A percentile compares a stretch with the other conserved stretches of the same genome.
phyloP scores from a whole-genome alignment of 345 rosid genomes.

The Linum trigynum region DNA sequence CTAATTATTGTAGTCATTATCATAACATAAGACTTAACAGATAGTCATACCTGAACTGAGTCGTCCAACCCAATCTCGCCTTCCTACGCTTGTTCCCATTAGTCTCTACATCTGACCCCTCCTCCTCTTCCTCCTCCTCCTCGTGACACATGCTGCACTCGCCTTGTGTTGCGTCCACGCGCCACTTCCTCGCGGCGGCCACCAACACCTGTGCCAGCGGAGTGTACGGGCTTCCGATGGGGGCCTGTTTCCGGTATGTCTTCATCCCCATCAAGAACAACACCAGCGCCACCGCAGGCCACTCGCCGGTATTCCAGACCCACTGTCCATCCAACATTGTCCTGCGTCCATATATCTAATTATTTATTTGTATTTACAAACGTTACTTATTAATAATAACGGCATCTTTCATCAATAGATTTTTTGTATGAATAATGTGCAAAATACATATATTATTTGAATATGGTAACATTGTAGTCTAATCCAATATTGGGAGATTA shows the following conservation, averaged over 20 bases:
- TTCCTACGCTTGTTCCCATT: neutral
- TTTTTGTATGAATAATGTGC: too few species aligned
- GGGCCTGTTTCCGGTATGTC: conserved; percentile 42
- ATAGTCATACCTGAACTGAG: conserved; percentile 48
- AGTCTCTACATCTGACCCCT: conserved; percentile 13
- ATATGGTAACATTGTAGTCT: too few species aligned
- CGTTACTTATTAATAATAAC: too few species aligned
- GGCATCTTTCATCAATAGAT: too few species aligned
- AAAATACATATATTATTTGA: too few species aligned
- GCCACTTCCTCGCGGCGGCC: conserved; percentile 55
- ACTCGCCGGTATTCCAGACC: conserved; percentile 53
- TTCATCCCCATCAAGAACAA: conserved; percentile 51
- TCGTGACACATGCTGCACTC: conserved; percentile 27
- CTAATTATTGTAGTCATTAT: too few species aligned
- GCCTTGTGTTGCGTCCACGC: conserved; percentile 29
- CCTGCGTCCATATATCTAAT: conserved; percentile 23
- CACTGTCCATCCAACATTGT: conserved; percentile 63
- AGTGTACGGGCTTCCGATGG: conserved; percentile 64
- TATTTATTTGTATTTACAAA: too few species aligned
- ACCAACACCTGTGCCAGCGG: conserved; percentile 61
- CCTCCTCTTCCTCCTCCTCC: conserved; percentile 19
- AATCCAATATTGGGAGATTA: too few species aligned
- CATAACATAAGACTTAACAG: too few species aligned
- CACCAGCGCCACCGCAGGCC: conserved; percentile 33
- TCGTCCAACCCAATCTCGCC: conserved; percentile 34